Evolutionary conservation across 164 flowering plant genomes (phyloP).

Genomic region (Tetrastigma voinierianum): DNA sequence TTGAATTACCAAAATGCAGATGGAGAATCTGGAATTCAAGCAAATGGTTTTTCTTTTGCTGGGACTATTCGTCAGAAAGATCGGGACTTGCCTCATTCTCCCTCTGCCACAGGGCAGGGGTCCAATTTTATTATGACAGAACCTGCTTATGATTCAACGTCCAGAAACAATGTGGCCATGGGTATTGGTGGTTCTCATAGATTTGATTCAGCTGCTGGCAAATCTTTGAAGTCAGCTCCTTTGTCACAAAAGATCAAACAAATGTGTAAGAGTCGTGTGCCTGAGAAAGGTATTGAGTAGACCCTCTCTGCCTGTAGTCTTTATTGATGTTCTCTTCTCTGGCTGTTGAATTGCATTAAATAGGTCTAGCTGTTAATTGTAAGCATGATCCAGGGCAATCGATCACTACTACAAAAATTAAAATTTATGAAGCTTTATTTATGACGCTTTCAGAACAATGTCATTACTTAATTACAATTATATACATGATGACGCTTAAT

Average conservation of each 20-base stretch:
- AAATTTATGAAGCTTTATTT: too few relatives aligned
- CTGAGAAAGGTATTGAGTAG: slow-evolving; percentile 30
- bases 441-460: too few relatives aligned
- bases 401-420: too few relatives aligned
- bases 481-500: too few relatives aligned
- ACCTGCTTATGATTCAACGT: slow-evolving; percentile 16
- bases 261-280: slow-evolving; percentile 14
- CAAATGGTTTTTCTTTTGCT: slow-evolving; percentile 43
- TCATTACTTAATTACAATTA: too few relatives aligned
- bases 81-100: slow-evolving; percentile 42
- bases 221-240: slow-evolving; percentile 22
- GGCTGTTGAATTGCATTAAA: too few relatives aligned
- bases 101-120: slow-evolving; percentile 55
- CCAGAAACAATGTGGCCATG: slow-evolving; percentile 16
- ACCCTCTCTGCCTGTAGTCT: too few relatives aligned
- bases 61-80: slow-evolving; percentile 33
- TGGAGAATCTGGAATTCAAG: slow-evolving; percentile 83
- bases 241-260: slow-evolving; percentile 21
- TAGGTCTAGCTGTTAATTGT: background rate
- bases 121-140: slow-evolving; percentile 31
- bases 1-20: slow-evolving; percentile 33
- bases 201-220: slow-evolving; percentile 18
- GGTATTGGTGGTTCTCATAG: slow-evolving; percentile 19
- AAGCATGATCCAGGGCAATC: slow-evolving; percentile 3
- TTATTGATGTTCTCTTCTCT: too few relatives aligned